Evolutionary conservation across 192 early-diverging fungal species (phyloP).

Genomic region (Backusella mclennaniae): DNA sequence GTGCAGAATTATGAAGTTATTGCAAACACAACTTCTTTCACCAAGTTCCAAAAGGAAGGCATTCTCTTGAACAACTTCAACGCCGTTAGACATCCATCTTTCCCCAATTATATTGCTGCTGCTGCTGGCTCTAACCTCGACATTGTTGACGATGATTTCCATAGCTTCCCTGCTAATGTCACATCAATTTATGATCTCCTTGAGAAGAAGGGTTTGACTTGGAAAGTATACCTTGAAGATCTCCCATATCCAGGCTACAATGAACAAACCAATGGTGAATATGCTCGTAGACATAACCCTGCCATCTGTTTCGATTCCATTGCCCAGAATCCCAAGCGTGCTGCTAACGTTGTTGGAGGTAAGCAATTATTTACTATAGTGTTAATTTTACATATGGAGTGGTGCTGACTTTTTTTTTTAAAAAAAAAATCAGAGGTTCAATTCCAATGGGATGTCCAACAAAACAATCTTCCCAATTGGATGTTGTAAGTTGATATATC

Average conservation of each 20-base stretch:
- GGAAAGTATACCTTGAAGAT: constrained; percentile 33
- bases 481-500: constrained; percentile 17
- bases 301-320: constrained; percentile 25
- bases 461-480: constrained; percentile 15
- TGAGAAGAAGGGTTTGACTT: constrained; percentile 28
- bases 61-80: constrained; percentile 10
- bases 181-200: constrained; percentile 31
- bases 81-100: constrained; percentile 56
- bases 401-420: not conserved
- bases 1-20: constrained; percentile 9
- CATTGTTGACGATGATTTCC: constrained; percentile 38
- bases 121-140: constrained; percentile 47
- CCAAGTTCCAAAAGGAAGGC: not conserved
- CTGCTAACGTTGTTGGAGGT: constrained; percentile 13
- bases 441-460: not conserved
- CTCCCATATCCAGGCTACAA: constrained; percentile 12
- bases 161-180: constrained; percentile 39
- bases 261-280: not conserved
- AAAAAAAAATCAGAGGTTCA: not conserved
- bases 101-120: constrained; percentile 74
- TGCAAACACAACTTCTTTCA: not conserved
- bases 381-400: not conserved
- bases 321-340: constrained; percentile 8
- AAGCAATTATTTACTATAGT: not conserved
- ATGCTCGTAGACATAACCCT: constrained; percentile 28